Conservation (phyloP, 805 yeast species). For the Barnettozyma botsteinii region DNA sequence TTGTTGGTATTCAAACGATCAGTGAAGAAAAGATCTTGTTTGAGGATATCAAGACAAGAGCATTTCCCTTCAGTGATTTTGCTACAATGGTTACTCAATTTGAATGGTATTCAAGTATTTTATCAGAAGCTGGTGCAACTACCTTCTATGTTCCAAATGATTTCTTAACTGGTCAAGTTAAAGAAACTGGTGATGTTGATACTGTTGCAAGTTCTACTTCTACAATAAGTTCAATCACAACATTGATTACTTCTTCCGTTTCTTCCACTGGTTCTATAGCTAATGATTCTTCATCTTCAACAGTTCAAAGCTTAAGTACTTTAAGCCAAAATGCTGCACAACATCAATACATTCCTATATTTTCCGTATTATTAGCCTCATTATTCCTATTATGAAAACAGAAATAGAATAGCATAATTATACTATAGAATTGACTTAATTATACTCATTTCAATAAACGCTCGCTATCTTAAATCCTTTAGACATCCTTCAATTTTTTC, state of each 20-base stretch:
- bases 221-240: constrained; percentile 1
- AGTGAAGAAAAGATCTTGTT: constrained; percentile 23
- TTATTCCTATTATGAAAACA: constrained; percentile 8
- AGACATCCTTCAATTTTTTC: constrained; percentile 19
- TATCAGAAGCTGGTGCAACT: constrained; percentile 15
- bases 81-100: constrained; percentile 29
- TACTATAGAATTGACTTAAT: no score
- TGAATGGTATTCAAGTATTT: constrained; percentile 18
- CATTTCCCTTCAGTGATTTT: constrained; percentile 34
- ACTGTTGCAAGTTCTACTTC: background rate
- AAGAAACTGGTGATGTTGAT: constrained; percentile 2
- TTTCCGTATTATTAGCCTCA: constrained; percentile 10
- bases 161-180: constrained; percentile 13
- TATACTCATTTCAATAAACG: no score
- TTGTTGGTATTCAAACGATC: constrained; percentile 26
- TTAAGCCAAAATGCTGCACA: constrained; percentile 6
- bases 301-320: background rate
- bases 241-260: background rate
- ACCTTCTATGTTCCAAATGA: constrained; percentile 20
- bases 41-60: constrained; percentile 22
- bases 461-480: constrained; percentile 11
- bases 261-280: background rate
- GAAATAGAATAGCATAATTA: no score
- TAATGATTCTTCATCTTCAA: constrained; percentile 1
- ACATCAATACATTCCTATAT: constrained; percentile 9